Base-by-base conservation (phyloP, 768 basidiomycete genomes). In the Cubamyces sp. region DNA sequence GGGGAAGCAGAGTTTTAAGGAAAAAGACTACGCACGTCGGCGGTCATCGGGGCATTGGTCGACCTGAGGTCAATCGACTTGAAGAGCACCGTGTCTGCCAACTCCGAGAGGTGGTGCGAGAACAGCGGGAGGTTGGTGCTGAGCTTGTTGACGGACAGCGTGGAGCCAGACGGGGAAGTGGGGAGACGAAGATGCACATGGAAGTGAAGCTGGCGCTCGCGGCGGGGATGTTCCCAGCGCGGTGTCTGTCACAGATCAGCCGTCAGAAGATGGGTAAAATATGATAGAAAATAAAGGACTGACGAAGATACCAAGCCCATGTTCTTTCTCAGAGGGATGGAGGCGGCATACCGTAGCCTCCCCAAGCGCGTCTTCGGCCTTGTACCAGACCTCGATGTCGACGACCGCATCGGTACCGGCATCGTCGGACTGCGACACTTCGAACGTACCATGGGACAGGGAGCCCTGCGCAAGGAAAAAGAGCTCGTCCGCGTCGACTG, bases 101-200 rank as follows among this genome's bases (percentile, higher is more conserved):
- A 68, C 15, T 77, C 68, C 18, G 66, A 73, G 5, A 86, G 34
- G 21, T 52, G 57, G 30, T 64, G 63, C 18, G 63, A 30, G 58
- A 60, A 64, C 15, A 34, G 76, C 16, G 74, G 74, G 34, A 83
- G 59, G 41, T 75, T 70, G 4, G 83, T 84, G 61, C 78, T 74
- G 25, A 86, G 75, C 5, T 67, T 68, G 55, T 80, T 77, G 64
- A 87, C 75, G 3, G 65, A 54, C 5, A 76, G 66, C 30, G 73
- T 67, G 6, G 19, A 64, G 49, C 15, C 5, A 54, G 66, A 9
- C 70, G 68, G 18, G 68, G 70, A 11, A 81, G 83, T 2, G 82
- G 69, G 47, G 68, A 73, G 18, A 81, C 67, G 18, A 69, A 74
- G 16, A 79, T 70, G 8, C 76, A 74, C 46, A 80, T 80, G 28